Evolutionary conservation across 805 yeast species (phyloP).

Genomic region (Barnettozyma wickerhamii): DNA sequence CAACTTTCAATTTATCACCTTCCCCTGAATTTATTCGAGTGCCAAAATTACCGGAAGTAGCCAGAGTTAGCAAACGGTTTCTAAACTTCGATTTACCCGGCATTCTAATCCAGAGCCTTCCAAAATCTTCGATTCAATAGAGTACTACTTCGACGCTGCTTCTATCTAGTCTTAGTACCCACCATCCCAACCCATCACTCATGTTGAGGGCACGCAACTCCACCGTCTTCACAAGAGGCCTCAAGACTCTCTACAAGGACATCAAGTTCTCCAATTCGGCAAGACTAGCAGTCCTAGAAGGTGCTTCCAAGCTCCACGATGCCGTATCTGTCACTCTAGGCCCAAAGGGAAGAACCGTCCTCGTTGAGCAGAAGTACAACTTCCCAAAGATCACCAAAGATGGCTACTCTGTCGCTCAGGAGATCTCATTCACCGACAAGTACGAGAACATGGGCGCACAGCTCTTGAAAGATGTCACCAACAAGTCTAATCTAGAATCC

Average conservation of each 20-base stretch:
- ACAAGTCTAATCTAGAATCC: conserved; percentile 94
- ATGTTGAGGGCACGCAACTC: conserved; percentile 4
- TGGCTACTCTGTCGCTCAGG: conserved; percentile 95
- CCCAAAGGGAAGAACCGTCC: conserved; percentile 96
- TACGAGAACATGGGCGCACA: conserved; percentile 97
- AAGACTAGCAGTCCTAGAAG: conserved; percentile 87
- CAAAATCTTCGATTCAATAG: too few relatives aligned
- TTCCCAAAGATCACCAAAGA: conserved; percentile 98
- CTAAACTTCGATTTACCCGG: too few relatives aligned
- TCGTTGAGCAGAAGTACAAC: conserved; percentile 95
- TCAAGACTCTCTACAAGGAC: conserved; percentile 64
- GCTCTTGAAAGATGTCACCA: conserved; percentile 92
- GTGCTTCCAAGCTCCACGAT: conserved; percentile 92
- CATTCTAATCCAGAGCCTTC: too few relatives aligned
- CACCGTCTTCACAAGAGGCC: conserved; percentile 13
- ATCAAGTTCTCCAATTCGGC: conserved; percentile 96
- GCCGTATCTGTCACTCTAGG: conserved; percentile 97
- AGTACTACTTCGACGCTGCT: too few relatives aligned
- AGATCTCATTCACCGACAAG: conserved; percentile 77
- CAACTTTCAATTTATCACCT: too few relatives aligned
- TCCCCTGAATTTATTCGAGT: too few relatives aligned
- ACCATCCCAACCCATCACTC: neutral
- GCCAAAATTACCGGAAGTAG: too few relatives aligned
- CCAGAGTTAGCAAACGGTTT: too few relatives aligned
- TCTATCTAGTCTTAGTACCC: too few relatives aligned